A percentile compares a stretch with the other conserved stretches of the same genome.
phyloP scores from a whole-genome alignment of 192 early-diverging fungal genomes.

The Allomyces javanicus region DNA sequence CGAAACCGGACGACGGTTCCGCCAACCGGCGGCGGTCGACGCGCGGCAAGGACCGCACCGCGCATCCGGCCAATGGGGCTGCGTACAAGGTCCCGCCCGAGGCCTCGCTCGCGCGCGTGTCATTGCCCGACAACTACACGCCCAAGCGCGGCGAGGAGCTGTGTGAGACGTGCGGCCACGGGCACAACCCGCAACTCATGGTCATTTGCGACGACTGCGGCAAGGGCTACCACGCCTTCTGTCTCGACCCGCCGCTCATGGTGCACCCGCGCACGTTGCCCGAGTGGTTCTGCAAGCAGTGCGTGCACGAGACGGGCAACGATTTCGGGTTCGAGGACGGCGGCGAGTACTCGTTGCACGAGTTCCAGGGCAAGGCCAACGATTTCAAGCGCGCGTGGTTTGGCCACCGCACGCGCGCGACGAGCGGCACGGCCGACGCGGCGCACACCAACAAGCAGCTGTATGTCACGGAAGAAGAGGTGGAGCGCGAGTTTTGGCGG shows the following conservation, averaged over 20 bases:
- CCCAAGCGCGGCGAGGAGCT: neutral
- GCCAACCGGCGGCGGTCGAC: too few relatives aligned
- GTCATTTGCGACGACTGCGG: constrained; percentile 80
- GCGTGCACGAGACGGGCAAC: constrained; percentile 48
- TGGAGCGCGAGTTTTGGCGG: constrained; percentile 86
- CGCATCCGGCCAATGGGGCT: too few relatives aligned
- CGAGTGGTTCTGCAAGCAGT: constrained; percentile 80
- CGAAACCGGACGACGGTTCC: too few relatives aligned
- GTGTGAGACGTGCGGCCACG: neutral
- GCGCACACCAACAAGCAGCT: neutral
- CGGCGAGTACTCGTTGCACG: constrained; percentile 46
- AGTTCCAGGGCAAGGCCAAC: constrained; percentile 61
- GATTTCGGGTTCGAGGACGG: constrained; percentile 93
- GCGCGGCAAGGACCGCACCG: too few relatives aligned
- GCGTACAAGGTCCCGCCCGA: too few relatives aligned
- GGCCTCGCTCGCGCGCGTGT: neutral
- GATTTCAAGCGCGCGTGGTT: constrained; percentile 66
- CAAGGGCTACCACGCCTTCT: constrained; percentile 60
- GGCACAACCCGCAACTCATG: constrained; percentile 34
- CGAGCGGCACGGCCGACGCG: constrained; percentile 2
- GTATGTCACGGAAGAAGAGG: constrained; percentile 47
- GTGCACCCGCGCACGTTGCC: constrained; percentile 24
- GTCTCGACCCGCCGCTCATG: constrained; percentile 44
- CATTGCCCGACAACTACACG: neutral
- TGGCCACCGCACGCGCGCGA: constrained; percentile 20